phyloP scores from a whole-genome alignment of 345 rosid genomes.

The Eucalyptus cloeziana region DNA sequence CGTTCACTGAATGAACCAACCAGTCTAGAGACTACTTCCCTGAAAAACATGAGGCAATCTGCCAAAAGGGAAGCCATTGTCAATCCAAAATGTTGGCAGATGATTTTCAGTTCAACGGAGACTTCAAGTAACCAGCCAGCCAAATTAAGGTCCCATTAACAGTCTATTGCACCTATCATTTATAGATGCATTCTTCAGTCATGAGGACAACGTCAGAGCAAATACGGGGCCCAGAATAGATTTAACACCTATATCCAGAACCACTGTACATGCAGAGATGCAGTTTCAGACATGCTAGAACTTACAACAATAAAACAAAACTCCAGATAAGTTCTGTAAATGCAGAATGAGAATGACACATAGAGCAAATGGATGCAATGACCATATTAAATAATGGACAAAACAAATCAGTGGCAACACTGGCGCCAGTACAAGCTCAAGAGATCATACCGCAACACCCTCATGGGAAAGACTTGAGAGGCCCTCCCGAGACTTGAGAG shows the following conservation, averaged over 20 bases:
- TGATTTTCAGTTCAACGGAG: neutral
- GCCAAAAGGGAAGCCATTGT: neutral
- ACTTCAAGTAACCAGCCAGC: neutral
- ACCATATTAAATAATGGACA: neutral
- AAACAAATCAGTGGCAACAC: neutral
- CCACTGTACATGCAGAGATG: neutral
- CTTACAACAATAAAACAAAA: neutral
- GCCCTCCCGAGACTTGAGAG: neutral
- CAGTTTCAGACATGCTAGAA: neutral
- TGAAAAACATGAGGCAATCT: slow-evolving; percentile 78
- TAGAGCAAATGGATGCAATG: neutral
- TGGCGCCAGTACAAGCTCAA: neutral
- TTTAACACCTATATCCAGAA: neutral
- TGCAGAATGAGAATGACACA: neutral
- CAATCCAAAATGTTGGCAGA: neutral
- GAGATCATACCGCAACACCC: neutral
- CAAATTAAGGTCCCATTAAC: neutral
- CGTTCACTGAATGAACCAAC: slow-evolving; percentile 74
- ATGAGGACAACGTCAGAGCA: neutral
- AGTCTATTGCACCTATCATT: neutral
- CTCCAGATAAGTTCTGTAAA: neutral
- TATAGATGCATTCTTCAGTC: neutral
- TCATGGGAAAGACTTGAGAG: neutral
- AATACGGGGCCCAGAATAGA: neutral
- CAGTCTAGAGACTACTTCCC: slow-evolving; percentile 70